Base-by-base conservation (phyloP, 176 grass and related monocot species). In the Dactylis glomerata region DNA sequence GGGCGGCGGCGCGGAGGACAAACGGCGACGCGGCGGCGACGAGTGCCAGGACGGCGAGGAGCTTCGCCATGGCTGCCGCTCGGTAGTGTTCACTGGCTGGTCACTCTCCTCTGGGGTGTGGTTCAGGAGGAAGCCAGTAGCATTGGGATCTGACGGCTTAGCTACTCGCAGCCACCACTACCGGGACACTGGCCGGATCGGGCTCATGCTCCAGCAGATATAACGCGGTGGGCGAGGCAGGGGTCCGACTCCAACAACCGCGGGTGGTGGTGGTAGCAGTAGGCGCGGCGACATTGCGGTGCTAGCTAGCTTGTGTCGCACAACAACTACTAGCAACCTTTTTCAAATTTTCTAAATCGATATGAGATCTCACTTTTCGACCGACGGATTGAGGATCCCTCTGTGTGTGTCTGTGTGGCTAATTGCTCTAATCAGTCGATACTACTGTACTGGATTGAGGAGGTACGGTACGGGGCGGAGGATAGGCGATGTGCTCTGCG, bases 181-280 rank as follows among this genome's bases (percentile, higher is more conserved):
- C 34, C 41, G 34, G 20, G 66, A 69, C 15, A 69, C 24, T 82
- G 79, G 58, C 61, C 6, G 50, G 19, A 56, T 14, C 13, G 62
- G 37, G 63, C 10, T 42, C 31, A 24, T 0, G 28, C 36, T 47
- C 27, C 65, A 2, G 42, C 70, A 74, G 81, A 84, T 84, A 84
- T 88, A 88, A 63, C 50, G 65, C 74, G 4, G 62, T 0, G 32
- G 27, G 31, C 6, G 5, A 13, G 20, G 47, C 52, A 51, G 63
- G 64, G 85, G 73, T 71, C 86, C 73, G 81, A 10, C 75, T 79
- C 75, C 69, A 84, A 84, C 81, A 79, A 88, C 81, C 81, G 75
- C 52, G 3, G 6, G 78, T 2, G n/a, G 4, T 41, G 17, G 17
- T 33, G 16, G 31, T 5, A 36, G 79, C 62, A 46, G 75, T 51